A percentile compares a stretch with the other conserved stretches of the same genome.
Evolutionary conservation across 805 yeast species (phyloP).

Genomic region (Teunomyces gatunensis): DNA sequence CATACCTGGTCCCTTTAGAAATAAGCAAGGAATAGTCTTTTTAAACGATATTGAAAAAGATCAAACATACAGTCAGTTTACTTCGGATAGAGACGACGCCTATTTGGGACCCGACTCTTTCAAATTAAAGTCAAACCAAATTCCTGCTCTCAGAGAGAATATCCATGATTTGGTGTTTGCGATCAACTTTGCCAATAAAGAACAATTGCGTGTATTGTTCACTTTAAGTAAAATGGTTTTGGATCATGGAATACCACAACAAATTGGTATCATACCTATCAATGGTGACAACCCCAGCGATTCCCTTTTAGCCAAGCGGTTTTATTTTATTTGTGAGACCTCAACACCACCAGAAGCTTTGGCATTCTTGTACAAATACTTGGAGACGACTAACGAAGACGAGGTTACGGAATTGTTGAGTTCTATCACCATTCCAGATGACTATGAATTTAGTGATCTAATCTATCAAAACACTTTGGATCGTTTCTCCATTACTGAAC

Average conservation of each 20-base stretch:
- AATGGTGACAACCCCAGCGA: slow-evolving; percentile 27
- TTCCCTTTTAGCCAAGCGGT: slow-evolving; percentile 25
- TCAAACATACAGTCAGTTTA: slow-evolving; percentile 45
- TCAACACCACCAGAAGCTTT: slow-evolving; percentile 33
- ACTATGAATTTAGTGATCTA: slow-evolving; percentile 14
- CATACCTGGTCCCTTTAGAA: slow-evolving; percentile 9
- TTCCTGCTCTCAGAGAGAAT: slow-evolving; percentile 72
- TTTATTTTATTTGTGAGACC: slow-evolving; percentile 32
- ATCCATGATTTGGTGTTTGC: slow-evolving; percentile 72
- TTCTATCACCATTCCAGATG: slow-evolving; percentile 15
- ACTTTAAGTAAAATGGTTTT: slow-evolving; percentile 49
- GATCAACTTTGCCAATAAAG: slow-evolving; percentile 53
- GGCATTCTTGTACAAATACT: slow-evolving; percentile 38
- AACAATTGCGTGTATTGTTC: slow-evolving; percentile 49
- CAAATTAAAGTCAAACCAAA: slow-evolving; percentile 47
- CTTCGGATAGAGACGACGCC: slow-evolving; percentile 39
- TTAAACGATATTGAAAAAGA: slow-evolving; percentile 77
- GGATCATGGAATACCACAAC: slow-evolving; percentile 66
- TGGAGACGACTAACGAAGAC: slow-evolving; percentile 23
- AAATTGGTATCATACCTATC: slow-evolving; percentile 80
- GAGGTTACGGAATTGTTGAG: slow-evolving; percentile 22
- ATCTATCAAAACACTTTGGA: slow-evolving; percentile 21
- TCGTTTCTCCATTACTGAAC: slow-evolving; percentile 37
- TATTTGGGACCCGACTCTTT: slow-evolving; percentile 33
- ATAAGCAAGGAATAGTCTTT: slow-evolving; percentile 52